These are phyloP conservation scores for Penicillium sp. DNA, from an alignment of 2,329 filamentous ascomycete species.

Conservation along the genomic window DNA sequence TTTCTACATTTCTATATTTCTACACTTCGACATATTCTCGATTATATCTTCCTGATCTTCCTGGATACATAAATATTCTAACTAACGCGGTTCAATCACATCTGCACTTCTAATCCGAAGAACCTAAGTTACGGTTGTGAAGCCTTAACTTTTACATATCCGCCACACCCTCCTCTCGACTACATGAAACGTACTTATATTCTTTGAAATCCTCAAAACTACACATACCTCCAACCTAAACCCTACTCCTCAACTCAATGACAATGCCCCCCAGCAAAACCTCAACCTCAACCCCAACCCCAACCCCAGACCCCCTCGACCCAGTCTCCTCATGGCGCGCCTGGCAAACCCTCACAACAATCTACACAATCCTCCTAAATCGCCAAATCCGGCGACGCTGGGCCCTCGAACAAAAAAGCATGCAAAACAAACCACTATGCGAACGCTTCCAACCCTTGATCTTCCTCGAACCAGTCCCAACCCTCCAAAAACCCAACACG, in stretches of 20 bases:
- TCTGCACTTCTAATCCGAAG: background rate
- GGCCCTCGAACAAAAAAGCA: constrained; percentile 22
- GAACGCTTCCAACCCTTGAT: constrained; percentile 20
- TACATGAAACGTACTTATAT: background rate
- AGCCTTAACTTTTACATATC: background rate
- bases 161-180: background rate
- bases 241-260: background rate
- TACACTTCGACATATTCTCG: background rate
- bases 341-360: constrained; percentile 19
- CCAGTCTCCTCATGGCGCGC: constrained; percentile 23
- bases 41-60: background rate
- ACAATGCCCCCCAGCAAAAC: background rate
- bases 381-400: constrained; percentile 24
- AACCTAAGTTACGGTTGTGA: background rate
- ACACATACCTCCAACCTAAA: background rate
- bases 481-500: constrained; percentile 11
- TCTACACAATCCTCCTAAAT: constrained; percentile 23
- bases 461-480: constrained; percentile 21
- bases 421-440: constrained; percentile 12
- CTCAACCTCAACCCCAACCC: background rate
- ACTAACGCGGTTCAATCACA: too few species aligned
- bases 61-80: too few species aligned
- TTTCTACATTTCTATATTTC: background rate
- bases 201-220: background rate
- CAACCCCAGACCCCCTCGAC: constrained; percentile 3